These are phyloP conservation scores for Ceratocystis cacaofunesta DNA, from an alignment of 2,329 filamentous ascomycete genomes.

Conservation along the genomic window DNA sequence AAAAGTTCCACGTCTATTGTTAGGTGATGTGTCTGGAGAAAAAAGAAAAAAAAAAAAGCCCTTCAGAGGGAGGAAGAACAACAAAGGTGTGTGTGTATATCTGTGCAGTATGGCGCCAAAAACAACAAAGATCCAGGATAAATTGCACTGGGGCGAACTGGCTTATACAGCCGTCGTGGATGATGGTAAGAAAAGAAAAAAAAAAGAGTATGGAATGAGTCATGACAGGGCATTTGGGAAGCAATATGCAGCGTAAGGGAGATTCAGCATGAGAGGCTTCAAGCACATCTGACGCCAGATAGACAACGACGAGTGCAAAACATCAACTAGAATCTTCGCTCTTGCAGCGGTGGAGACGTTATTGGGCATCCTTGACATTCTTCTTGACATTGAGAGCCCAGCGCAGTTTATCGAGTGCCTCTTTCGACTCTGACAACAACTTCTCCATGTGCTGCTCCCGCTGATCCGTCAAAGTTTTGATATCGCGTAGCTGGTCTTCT, in stretches of 20 bases:
- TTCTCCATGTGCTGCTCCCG: constrained; percentile 47
- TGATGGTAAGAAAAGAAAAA: constrained; percentile 15
- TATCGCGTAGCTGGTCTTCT: constrained; percentile 42
- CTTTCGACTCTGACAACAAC: constrained; percentile 42
- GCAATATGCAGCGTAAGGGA: not conserved
- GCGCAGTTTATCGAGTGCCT: constrained; percentile 51
- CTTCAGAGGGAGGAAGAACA: constrained; percentile 10
- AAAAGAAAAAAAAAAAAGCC: constrained; percentile 13
- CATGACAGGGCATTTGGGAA: constrained; percentile 4
- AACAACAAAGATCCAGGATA: not conserved
- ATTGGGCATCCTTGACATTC: constrained; percentile 42
- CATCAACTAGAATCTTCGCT: too few species aligned
- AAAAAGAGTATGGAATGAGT: not conserved
- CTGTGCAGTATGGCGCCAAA: not conserved
- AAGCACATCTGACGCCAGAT: not conserved
- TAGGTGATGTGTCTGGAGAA: not conserved
- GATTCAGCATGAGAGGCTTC: not conserved
- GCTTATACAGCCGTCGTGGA: not conserved
- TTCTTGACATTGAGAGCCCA: constrained; percentile 59
- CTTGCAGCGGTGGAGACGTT: constrained; percentile 19
- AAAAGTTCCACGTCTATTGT: not conserved
- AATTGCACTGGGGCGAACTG: not conserved
- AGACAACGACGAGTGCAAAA: not conserved
- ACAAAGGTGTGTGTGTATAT: not conserved
- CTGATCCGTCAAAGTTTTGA: constrained; percentile 41